Evolutionary conservation across 768 basidiomycete genomes (phyloP).

Genomic region (Termitomyces bulborhizus): DNA sequence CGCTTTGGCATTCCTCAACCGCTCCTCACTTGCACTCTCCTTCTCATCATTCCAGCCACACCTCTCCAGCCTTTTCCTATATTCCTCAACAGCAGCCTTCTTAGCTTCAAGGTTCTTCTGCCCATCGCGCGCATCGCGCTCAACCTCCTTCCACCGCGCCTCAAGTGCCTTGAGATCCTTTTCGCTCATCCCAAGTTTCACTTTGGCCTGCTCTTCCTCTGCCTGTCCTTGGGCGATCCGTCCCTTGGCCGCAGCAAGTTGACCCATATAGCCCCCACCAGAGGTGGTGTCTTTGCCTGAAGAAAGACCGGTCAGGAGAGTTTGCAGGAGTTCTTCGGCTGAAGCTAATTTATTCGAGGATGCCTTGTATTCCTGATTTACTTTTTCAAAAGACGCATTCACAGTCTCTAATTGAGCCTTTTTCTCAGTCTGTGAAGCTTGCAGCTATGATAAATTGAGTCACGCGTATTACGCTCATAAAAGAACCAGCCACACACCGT

Average conservation of each 20-base stretch:
- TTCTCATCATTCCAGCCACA: constrained; percentile 76
- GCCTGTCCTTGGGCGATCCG: constrained; percentile 71
- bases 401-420: constrained; percentile 50
- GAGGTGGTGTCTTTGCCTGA: constrained; percentile 57
- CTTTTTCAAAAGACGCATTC: constrained; percentile 44
- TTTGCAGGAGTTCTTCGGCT: constrained; percentile 91
- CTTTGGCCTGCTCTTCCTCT: constrained; percentile 77
- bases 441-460: constrained; percentile 36
- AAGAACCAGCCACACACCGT: constrained; percentile 39
- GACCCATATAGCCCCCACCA: constrained; percentile 93
- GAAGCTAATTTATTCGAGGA: constrained; percentile 57
- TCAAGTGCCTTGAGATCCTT: constrained; percentile 77
- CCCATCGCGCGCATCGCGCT: constrained; percentile 77
- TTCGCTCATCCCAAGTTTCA: constrained; percentile 70
- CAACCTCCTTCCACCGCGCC: constrained; percentile 73
- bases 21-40: constrained; percentile 52
- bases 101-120: constrained; percentile 59
- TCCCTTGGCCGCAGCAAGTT: constrained; percentile 80
- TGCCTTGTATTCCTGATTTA: constrained; percentile 65
- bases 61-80: constrained; percentile 44
- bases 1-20: constrained; percentile 44
- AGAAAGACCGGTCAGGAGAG: constrained; percentile 87
- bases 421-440: constrained; percentile 52
- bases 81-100: constrained; percentile 50
- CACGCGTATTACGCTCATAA: neutral